Percentiles rank a stretch among this genome's conserved stretches.
phyloP scores from a whole-genome alignment of 257 asterid genomes.

The Orobanche coerulescens region DNA sequence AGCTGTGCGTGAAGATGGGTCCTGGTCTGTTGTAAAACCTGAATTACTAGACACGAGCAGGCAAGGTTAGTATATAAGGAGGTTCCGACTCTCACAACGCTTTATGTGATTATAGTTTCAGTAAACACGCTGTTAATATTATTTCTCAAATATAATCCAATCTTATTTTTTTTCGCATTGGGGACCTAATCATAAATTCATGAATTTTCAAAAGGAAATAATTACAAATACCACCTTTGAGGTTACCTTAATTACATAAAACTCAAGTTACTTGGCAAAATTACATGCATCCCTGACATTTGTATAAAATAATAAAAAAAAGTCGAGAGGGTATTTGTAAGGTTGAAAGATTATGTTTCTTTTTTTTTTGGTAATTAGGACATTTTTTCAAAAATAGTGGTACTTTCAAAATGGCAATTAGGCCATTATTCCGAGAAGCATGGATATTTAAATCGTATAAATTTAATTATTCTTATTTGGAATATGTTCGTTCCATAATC shows the following conservation, averaged over 20 bases:
- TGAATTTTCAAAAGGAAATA: no score
- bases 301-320: no score
- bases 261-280: background rate
- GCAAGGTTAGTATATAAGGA: conserved; percentile 44
- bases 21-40: conserved; percentile 81
- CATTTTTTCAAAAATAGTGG: no score
- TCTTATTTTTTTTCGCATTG: no score
- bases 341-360: background rate
- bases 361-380: no score
- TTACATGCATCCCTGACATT: background rate
- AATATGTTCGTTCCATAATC: no score
- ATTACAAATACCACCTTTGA: background rate
- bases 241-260: background rate
- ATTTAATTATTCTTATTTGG: no score
- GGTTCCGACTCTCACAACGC: background rate
- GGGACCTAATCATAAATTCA: no score
- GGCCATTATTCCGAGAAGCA: no score
- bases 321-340: background rate
- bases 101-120: background rate
- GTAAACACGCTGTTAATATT: background rate
- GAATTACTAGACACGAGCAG: conserved; percentile 37
- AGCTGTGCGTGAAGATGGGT: conserved; percentile 88
- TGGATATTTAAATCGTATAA: no score
- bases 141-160: background rate
- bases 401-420: no score